Percentiles rank a stretch among this genome's conserved stretches.
These are phyloP conservation scores for Oemleria cerasiformis DNA, from an alignment of 306 rosid species.

Conservation along the genomic window DNA sequence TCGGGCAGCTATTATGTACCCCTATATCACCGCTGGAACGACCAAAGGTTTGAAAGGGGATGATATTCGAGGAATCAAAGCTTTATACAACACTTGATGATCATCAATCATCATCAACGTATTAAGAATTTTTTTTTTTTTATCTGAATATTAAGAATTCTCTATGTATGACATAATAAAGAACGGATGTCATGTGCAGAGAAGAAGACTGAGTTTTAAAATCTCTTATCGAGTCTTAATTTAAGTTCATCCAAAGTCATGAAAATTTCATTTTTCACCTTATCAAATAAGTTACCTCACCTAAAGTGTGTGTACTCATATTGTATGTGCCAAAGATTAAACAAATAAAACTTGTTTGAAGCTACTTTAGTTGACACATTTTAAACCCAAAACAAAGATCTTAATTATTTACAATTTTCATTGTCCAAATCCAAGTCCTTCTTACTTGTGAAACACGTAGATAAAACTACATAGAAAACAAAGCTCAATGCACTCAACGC, in stretches of 20 bases:
- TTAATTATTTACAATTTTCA: slow-evolving; percentile 37
- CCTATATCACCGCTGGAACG: not conserved
- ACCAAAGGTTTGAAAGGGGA: slow-evolving; percentile 17
- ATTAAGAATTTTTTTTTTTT: no score
- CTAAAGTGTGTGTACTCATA: not conserved
- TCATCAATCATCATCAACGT: not conserved
- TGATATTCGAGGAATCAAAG: slow-evolving; percentile 29
- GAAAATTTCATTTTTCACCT: not conserved
- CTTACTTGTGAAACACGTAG: slow-evolving; percentile 45
- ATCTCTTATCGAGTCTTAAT: no score
- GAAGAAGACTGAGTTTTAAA: no score
- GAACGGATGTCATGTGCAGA: no score
- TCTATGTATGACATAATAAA: no score
- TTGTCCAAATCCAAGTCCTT: slow-evolving; percentile 34
- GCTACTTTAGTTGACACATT: no score
- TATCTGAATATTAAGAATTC: no score
- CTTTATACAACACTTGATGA: slow-evolving; percentile 17
- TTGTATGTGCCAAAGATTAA: not conserved
- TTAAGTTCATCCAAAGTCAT: not conserved
- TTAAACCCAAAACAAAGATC: not conserved
- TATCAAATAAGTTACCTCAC: not conserved
- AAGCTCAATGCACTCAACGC: slow-evolving; percentile 51
- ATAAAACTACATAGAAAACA: slow-evolving; percentile 47
- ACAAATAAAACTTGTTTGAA: not conserved
- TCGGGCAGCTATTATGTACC: slow-evolving; percentile 23